Evolutionary conservation across 164 flowering plant genomes (phyloP), one percentile per base, ranked within the genome.

Genomic region (Sedum album): DNA sequence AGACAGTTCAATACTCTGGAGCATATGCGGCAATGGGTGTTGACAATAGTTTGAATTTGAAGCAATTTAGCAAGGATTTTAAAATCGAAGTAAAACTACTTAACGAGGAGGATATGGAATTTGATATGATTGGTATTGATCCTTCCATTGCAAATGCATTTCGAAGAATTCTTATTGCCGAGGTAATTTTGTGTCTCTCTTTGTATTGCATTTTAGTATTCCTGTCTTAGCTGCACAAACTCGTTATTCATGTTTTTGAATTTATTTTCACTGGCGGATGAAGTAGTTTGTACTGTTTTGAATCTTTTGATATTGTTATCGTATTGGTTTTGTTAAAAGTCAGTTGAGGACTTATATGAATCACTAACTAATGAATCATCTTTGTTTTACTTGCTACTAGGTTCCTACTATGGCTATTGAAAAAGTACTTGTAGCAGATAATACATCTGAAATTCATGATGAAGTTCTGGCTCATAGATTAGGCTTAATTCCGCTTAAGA

Each of bases 321-420:
- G n/a, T n/a, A n/a, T 46, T 5, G 51, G 51, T 17, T 46, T 46
- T 46, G 51, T 46, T 1, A 15, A 17, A n/a, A 46, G n/a, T 42
- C 5, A 17, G 51, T 46, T 5, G 36, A 11, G 26, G 13, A 60
- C n/a, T n/a, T n/a, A n/a, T 8, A 60, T 13, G 10, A 21, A 53
- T 25, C 13, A 25, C 14, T 23, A 4, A 15, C 3, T 21, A 14
- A 30, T 68, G 20, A n/a, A 35, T 53, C 4, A 17, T 20, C 36
- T 28, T 14, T 60, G 57, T 55, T 70, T 30, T 25, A 41, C 65
- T 18, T 73, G 35, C 57, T 15, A 74, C 71, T 74, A 93, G 98
- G 76, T 91, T 71, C 95, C 98, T 1, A 91, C 95, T 13, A 89
- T 91, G 97, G 97, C 97, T 68, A 89, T 94, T 78, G 97, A 94